Evolutionary conservation across 2,329 filamentous ascomycete species (phyloP), one percentile per base, ranked within the genome.

Genomic region (Aotearoamyces nothofagi): DNA sequence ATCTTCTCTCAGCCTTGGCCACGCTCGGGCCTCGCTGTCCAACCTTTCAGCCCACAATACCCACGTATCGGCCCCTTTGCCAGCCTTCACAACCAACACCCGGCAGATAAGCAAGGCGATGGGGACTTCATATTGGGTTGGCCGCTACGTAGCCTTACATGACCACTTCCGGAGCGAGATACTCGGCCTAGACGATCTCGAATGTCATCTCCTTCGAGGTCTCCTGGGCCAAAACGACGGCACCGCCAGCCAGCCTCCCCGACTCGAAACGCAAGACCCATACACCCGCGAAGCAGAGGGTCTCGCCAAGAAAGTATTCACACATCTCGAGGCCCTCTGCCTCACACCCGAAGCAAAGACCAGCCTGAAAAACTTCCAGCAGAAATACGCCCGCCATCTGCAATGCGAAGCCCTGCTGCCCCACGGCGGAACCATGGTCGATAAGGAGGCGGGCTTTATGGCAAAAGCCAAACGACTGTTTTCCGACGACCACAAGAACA

Each of bases 61-160:
- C n/a, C n/a, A n/a, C 7, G 19, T 20, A 7, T 20, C 19, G 19
- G 8, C 27, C 9, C 32, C 28, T 12, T 19, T 31, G 3, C 26
- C 17, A 5, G 13, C 19, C 10, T 30, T 31, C 26, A 32, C 25
- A 17, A 31, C 24, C 17, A 39, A 48, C 19, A 37, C 42, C n/a
- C 41, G 38, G 15, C 33, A 50, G 14, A 47, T 70, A 9, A 44
- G 45, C 28, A 50, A 44, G 0, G 56, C 61, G 2, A 59, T 65
- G 39, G 50, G 58, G 5, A 57, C 60, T 2, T 47, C 55, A 3
- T 77, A 73, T 46, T 78, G 73, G 73, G 55, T 60, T 8, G 73
- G 73, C 11, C 66, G 73, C 22, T 74, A 76, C 43, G 52, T 60
- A 28, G 52, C 66, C 2, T 48, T 75, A 1, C 56, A 64, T 28